These are phyloP conservation scores for Rhynchosporium agropyri DNA, from an alignment of 2,329 filamentous ascomycete species.

Conservation along the genomic window DNA sequence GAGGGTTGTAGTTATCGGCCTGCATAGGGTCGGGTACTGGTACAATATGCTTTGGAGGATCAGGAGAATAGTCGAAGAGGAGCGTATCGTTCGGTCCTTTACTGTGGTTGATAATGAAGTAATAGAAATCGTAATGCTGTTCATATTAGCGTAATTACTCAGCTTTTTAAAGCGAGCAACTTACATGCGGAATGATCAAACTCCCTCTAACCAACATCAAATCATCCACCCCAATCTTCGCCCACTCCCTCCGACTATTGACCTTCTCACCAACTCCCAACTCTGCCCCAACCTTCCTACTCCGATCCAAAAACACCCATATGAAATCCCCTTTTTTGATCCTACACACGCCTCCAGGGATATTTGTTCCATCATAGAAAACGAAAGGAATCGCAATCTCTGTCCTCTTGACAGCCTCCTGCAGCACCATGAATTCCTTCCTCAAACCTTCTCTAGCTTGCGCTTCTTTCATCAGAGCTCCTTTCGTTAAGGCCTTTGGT, in stretches of 20 bases:
- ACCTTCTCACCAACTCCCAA: conserved; percentile 68
- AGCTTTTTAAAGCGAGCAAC: conserved; percentile 44
- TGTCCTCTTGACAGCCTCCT: conserved; percentile 84
- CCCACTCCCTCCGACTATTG: conserved; percentile 78
- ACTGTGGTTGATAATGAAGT: conserved; percentile 90
- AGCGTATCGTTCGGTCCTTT: conserved; percentile 69
- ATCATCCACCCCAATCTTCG: conserved; percentile 91
- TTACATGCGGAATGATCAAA: conserved; percentile 90
- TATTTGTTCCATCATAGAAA: conserved; percentile 93
- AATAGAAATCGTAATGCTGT: conserved; percentile 96
- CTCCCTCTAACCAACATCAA: conserved; percentile 89
- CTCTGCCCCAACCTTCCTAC: conserved; percentile 86
- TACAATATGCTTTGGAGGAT: conserved; percentile 43
- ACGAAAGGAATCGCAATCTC: conserved; percentile 93
- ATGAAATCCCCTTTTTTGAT: conserved; percentile 92
- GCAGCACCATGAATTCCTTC: conserved; percentile 79
- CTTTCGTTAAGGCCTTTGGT: conserved; percentile 78
- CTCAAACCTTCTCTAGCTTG: conserved; percentile 73
- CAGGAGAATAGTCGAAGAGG: conserved; percentile 74
- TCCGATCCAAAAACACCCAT: conserved; percentile 92
- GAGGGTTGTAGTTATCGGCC: conserved; percentile 44
- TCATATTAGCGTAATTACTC: conserved; percentile 34
- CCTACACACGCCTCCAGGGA: conserved; percentile 78
- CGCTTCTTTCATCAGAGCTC: conserved; percentile 75
- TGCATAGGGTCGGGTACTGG: conserved; percentile 26